phyloP scores from a whole-genome alignment of 129 eudicot genomes.

The Glebionis coronaria region DNA sequence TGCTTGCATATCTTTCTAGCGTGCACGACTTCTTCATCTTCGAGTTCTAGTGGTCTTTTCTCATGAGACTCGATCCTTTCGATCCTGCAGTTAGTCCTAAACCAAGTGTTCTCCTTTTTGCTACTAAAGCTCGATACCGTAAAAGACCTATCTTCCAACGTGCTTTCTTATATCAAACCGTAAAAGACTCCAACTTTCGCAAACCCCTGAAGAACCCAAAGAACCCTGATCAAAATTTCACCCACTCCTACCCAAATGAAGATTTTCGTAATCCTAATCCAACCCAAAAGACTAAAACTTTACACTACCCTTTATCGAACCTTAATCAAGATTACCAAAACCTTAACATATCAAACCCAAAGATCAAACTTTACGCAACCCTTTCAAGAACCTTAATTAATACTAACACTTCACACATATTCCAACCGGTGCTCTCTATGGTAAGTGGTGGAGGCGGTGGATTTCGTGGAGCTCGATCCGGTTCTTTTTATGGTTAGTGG shows the following conservation, averaged over 20 bases:
- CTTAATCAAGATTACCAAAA: constrained; percentile 21
- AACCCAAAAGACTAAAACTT: constrained; percentile 25
- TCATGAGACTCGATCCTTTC: constrained; percentile 51
- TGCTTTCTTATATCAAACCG: constrained; percentile 46
- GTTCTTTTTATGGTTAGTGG: too few species aligned
- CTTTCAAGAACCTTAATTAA: too few species aligned
- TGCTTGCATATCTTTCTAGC: constrained; percentile 35
- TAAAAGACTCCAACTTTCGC: constrained; percentile 22
- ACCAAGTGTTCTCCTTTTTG: constrained; percentile 53
- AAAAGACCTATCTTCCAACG: constrained; percentile 80
- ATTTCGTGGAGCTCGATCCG: too few species aligned
- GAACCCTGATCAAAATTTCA: constrained; percentile 29
- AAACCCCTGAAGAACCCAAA: neutral
- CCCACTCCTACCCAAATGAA: constrained; percentile 10
- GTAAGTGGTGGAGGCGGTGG: too few species aligned
- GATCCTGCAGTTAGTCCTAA: constrained; percentile 50
- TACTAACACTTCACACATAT: too few species aligned
- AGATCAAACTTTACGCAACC: constrained; percentile 8
- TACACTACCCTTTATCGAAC: constrained; percentile 18
- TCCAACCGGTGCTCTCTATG: too few species aligned
- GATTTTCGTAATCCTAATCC: constrained; percentile 15
- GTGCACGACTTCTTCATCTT: constrained; percentile 34
- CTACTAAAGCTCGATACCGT: constrained; percentile 55
- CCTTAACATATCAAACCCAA: constrained; percentile 20
- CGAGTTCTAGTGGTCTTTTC: constrained; percentile 41